Base-by-base conservation (phyloP, 768 basidiomycete species). In the Leccinum ochraceum region DNA sequence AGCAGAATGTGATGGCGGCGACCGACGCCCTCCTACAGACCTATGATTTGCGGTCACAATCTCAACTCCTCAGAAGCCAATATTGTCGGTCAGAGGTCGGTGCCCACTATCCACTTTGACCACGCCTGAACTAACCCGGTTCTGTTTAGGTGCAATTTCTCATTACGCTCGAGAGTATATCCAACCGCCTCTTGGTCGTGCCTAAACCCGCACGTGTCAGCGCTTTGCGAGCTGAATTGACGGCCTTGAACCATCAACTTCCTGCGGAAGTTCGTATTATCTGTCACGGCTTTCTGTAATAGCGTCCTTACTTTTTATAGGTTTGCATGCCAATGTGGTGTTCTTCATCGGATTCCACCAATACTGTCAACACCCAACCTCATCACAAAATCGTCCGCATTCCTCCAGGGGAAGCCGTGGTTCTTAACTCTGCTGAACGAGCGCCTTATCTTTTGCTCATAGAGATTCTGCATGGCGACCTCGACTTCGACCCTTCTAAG, bases 381-480 rank as follows among this genome's bases (percentile, higher is more conserved):
- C 96, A 98, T 72, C 95, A 98, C 72, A 89, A 94, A 48, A 93
- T 99, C 55, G 95, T 98, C 54, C 88, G 97, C 64, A 96, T 99
- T 69, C 95, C 96, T 11, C 96, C 97, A 3, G 94, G 95, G 14
- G 97, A 99, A 78, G 91, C 93, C 59, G 97, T 98, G 50, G 97
- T 98, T 10, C 83, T 99, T 28, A 99, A 99, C 72, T 98, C 96
- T 20, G 97, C 97, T 3, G 95, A 99, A 75, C 85, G 92, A 37
- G 95, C 94, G 0, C 97, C 97, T 5, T 99, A 92, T 71, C 81
- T 99, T 20, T 83, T 99, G 24, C 81, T 95, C 62, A 85, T 98
- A 60, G 97, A 99, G 75, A 89, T 98, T 50, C 80, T 98, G 32
- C 84, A 86, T 62, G 88, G 86, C 34, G 96, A 98, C 67, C 82